These are phyloP conservation scores for Lepidium campestre DNA, from an alignment of 441 rosid genomes.

Conservation along the genomic window DNA sequence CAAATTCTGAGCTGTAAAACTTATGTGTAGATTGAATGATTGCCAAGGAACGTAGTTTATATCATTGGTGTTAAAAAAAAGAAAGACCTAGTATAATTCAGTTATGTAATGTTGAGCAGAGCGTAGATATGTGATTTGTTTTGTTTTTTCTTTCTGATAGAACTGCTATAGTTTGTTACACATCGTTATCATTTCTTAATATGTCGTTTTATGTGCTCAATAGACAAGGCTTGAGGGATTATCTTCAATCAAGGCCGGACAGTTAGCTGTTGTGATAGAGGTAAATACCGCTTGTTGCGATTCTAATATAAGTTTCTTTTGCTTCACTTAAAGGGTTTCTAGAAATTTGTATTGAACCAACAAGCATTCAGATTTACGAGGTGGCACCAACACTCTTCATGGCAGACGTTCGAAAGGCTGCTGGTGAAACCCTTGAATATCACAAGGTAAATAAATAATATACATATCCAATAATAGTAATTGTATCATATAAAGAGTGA, in stretches of 20 bases:
- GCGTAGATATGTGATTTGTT: not conserved
- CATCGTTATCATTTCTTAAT: not conserved
- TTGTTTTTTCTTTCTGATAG: too few species aligned
- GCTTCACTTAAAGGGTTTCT: not conserved
- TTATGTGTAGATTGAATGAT: not conserved
- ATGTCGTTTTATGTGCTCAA: not conserved
- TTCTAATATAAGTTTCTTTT: not conserved
- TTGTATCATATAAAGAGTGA: not conserved
- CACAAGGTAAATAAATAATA: conserved; percentile 52
- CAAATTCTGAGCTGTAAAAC: not conserved
- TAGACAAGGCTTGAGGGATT: conserved; percentile 81
- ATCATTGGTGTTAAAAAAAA: not conserved
- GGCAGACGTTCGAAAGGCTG: conserved; percentile 85
- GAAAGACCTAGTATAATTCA: not conserved
- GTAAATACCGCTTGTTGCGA: conserved; percentile 23
- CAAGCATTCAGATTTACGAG: conserved; percentile 58
- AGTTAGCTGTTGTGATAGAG: conserved; percentile 79
- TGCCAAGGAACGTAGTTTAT: not conserved
- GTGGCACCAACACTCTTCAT: conserved; percentile 91
- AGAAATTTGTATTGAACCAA: not conserved
- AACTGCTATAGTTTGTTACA: not conserved
- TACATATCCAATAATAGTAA: not conserved
- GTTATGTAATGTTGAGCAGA: not conserved
- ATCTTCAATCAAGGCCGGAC: conserved; percentile 50
- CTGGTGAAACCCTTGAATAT: conserved; percentile 88